Evolutionary conservation across 2,329 filamentous ascomycete genomes (phyloP).

Genomic region (Talaromyces sp.): DNA sequence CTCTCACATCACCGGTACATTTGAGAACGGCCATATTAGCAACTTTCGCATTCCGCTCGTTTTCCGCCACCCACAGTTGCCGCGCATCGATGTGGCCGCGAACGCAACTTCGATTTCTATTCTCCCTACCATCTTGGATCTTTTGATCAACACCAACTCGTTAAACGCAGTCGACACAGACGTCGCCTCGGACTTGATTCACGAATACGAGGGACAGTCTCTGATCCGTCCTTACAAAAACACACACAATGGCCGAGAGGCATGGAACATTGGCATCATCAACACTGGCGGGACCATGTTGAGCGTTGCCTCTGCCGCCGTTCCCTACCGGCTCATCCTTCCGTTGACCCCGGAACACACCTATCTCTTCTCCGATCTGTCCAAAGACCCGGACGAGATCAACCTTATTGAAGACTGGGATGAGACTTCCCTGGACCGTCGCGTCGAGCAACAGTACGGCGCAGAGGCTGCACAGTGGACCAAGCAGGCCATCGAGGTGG

Average conservation of each 20-base stretch:
- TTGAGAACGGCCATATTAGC: slow-evolving; percentile 41
- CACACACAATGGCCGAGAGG: slow-evolving; percentile 26
- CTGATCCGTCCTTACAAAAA: slow-evolving; percentile 39
- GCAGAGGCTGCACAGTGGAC: slow-evolving; percentile 33
- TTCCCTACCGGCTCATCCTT: slow-evolving; percentile 65
- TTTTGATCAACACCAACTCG: slow-evolving; percentile 38
- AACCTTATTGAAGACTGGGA: slow-evolving; percentile 29
- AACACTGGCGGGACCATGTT: slow-evolving; percentile 45
- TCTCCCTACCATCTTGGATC: slow-evolving; percentile 43
- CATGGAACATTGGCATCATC: slow-evolving; percentile 32
- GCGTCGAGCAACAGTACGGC: slow-evolving; percentile 22
- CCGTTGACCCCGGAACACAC: slow-evolving; percentile 69
- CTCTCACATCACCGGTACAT: slow-evolving; percentile 32
- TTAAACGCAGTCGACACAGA: slow-evolving; percentile 26
- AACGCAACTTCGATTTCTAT: slow-evolving; percentile 41
- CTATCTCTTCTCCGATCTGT: slow-evolving; percentile 31
- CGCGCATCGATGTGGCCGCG: slow-evolving; percentile 35
- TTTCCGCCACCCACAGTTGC: slow-evolving; percentile 41
- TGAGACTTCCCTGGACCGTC: slow-evolving; percentile 20
- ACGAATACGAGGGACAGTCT: slow-evolving; percentile 45
- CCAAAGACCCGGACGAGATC: slow-evolving; percentile 29
- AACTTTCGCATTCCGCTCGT: slow-evolving; percentile 42
- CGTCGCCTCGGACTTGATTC: slow-evolving; percentile 36
- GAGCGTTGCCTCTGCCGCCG: slow-evolving; percentile 67
- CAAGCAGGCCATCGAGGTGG: slow-evolving; percentile 30